Conservation (phyloP, 1,139 yeast species). For the Kurtzmaniella quercitrusa region DNA sequence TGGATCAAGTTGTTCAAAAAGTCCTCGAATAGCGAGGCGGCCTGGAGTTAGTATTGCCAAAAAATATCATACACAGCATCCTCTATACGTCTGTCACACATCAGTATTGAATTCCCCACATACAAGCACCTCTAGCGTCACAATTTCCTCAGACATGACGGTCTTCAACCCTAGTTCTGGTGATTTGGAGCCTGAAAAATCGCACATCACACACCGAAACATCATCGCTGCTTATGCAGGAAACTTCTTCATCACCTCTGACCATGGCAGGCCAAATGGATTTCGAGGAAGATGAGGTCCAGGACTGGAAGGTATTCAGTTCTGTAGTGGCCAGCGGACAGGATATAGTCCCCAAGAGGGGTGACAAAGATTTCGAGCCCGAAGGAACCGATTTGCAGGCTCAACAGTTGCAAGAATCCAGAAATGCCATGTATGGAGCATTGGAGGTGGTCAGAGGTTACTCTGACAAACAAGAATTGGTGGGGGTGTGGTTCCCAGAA, state of each 20-base stretch:
- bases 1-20: conserved; percentile 32
- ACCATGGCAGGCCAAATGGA: neutral
- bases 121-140: conserved; percentile 2
- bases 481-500: conserved; percentile 44
- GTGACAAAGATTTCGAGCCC: conserved; percentile 86
- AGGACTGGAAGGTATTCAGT: conserved; percentile 60
- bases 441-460: conserved; percentile 58
- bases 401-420: conserved; percentile 47
- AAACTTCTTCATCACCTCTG: neutral
- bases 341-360: conserved; percentile 53
- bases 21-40: conserved; percentile 29
- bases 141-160: conserved; percentile 1
- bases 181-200: neutral
- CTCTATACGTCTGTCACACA: neutral
- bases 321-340: conserved; percentile 17
- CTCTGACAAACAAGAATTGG: conserved; percentile 43
- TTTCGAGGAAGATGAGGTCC: conserved; percentile 54
- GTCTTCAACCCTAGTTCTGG: neutral
- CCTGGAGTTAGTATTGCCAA: conserved; percentile 15
- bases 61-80: neutral
- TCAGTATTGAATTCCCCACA: neutral
- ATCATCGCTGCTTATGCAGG: neutral
- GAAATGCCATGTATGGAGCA: conserved; percentile 72
- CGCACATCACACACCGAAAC: too few species aligned
- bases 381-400: conserved; percentile 67